Conservation (phyloP, 768 basidiomycete genomes). For the Suillus subalutaceus region DNA sequence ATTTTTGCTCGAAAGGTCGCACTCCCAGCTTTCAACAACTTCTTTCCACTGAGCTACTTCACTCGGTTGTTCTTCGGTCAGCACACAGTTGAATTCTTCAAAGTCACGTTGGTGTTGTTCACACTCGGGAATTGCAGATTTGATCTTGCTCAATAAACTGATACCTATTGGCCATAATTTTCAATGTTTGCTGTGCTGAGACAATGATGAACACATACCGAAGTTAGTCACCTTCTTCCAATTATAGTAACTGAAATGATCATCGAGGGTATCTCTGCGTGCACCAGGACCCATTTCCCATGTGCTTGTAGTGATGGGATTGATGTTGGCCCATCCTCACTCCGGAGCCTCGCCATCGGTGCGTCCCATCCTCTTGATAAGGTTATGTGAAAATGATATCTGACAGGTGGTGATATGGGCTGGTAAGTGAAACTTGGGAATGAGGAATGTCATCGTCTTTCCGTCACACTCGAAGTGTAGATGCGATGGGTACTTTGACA, state of each 20-base stretch:
- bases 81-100: no score
- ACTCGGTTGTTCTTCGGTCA: no score
- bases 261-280: conserved; percentile 28
- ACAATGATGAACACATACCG: not conserved
- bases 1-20: no score
- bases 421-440: conserved; percentile 21
- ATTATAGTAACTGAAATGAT: conserved; percentile 20
- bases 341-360: conserved; percentile 5
- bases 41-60: no score
- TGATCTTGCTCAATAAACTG: no score
- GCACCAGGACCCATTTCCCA: conserved; percentile 22
- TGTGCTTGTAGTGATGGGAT: conserved; percentile 16
- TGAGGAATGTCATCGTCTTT: not conserved
- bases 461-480: not conserved
- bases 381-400: not conserved
- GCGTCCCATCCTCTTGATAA: not conserved
- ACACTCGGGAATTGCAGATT: no score
- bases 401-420: not conserved
- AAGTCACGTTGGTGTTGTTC: no score
- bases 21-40: no score
- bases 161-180: no score
- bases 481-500: not conserved
- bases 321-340: conserved; percentile 21
- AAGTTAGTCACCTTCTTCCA: not conserved
- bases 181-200: no score